These are phyloP conservation scores for Talinum fruticosum DNA, from an alignment of 148 eudicot genomes.

Conservation along the genomic window DNA sequence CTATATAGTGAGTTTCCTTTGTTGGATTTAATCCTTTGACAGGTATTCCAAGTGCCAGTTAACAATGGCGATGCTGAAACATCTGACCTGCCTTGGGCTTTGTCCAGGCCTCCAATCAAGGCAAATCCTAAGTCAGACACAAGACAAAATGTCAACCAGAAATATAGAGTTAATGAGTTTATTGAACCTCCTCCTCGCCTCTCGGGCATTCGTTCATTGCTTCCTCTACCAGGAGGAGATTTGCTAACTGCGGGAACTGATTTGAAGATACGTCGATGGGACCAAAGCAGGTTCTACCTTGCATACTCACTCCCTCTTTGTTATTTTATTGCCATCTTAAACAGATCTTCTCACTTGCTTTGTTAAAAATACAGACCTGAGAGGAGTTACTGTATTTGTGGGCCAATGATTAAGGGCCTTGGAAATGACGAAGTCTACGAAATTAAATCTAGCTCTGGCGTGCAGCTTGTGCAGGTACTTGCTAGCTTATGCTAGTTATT, in stretches of 20 bases:
- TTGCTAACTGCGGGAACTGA: slow-evolving; percentile 92
- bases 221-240: slow-evolving; percentile 96
- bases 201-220: slow-evolving; percentile 86
- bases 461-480: slow-evolving; percentile 92
- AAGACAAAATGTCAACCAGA: slow-evolving; percentile 53
- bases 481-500: not conserved
- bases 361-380: slow-evolving; percentile 66
- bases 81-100: slow-evolving; percentile 75
- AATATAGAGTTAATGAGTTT: slow-evolving; percentile 85
- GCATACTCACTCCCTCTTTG: slow-evolving; percentile 1
- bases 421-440: slow-evolving; percentile 78
- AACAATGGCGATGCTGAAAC: slow-evolving; percentile 64
- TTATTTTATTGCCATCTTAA: not conserved
- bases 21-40: slow-evolving; percentile 24
- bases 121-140: slow-evolving; percentile 56
- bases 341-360: slow-evolving; percentile 12
- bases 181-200: slow-evolving; percentile 82
- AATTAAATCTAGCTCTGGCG: slow-evolving; percentile 81
- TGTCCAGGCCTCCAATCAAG: slow-evolving; percentile 69
- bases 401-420: slow-evolving; percentile 81
- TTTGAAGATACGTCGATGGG: slow-evolving; percentile 94
- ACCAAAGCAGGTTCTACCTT: slow-evolving; percentile 69
- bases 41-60: slow-evolving; percentile 69
- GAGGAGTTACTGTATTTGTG: slow-evolving; percentile 82
- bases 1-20: not conserved